Conservation (phyloP, 345 rosid species). For the Salix arbutifolia region DNA sequence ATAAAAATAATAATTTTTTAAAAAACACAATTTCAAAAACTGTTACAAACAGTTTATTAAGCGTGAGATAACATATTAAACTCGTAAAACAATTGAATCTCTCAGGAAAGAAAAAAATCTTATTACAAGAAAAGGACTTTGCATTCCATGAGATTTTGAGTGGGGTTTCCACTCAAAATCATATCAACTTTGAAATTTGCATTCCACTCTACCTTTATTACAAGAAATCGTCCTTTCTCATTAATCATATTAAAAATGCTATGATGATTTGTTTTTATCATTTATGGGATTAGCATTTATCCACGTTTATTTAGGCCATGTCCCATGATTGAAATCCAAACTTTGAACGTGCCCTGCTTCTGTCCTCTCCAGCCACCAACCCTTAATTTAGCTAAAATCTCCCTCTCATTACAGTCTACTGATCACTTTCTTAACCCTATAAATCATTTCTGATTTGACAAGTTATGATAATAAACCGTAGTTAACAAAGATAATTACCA, state of each 20-base stretch:
- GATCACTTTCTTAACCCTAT: too few species aligned
- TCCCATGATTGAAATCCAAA: not conserved
- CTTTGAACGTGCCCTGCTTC: slow-evolving; percentile 6
- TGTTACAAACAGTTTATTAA: too few species aligned
- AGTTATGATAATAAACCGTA: not conserved
- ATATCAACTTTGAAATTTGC: not conserved
- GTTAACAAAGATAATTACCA: too few species aligned
- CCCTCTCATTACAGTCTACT: not conserved
- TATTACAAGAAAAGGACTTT: too few species aligned
- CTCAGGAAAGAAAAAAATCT: too few species aligned
- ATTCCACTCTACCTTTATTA: not conserved
- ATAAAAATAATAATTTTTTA: too few species aligned
- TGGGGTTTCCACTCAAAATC: not conserved
- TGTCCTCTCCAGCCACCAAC: not conserved
- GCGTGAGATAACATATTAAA: too few species aligned
- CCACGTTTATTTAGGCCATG: not conserved
- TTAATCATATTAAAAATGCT: not conserved
- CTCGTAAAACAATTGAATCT: too few species aligned
- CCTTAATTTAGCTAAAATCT: too few species aligned
- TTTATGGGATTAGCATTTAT: not conserved
- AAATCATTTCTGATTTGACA: not conserved
- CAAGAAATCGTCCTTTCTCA: not conserved
- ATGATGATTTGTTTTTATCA: not conserved
- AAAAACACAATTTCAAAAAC: too few species aligned
- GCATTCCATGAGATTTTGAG: not conserved